phyloP scores from a whole-genome alignment of 345 rosid species.

The Boechera stricta region DNA sequence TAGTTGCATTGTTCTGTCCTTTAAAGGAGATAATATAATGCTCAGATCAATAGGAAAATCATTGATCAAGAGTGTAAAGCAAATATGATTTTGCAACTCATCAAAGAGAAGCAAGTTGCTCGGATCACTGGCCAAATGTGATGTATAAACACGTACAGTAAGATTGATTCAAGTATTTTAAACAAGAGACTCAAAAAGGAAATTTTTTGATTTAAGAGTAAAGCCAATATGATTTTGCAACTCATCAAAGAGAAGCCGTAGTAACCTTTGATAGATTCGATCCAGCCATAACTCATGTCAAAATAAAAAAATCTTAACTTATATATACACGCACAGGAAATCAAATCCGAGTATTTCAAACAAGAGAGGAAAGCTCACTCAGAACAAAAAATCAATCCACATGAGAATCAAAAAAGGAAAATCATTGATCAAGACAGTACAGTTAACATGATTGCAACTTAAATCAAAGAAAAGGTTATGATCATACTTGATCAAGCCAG shows the following conservation, averaged over 20 bases:
- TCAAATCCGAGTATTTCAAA: conserved; percentile 12
- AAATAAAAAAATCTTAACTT: not conserved
- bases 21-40: not conserved
- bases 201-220: not conserved
- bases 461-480: not conserved
- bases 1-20: not conserved
- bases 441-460: not conserved
- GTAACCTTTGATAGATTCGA: conserved; percentile 5
- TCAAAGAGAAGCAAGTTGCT: conserved; percentile 4
- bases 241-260: conserved; percentile 25
- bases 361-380: conserved; percentile 17
- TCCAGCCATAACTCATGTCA: not conserved
- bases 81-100: too few species aligned
- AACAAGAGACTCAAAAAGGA: conserved; percentile 25
- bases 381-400: not conserved
- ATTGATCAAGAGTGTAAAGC: too few species aligned
- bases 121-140: conserved; percentile 17
- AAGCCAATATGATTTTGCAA: conserved; percentile 5
- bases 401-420: conserved; percentile 10
- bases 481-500: conserved; percentile 15
- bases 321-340: not conserved
- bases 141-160: conserved; percentile 13
- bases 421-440: not conserved
- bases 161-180: conserved; percentile 6
- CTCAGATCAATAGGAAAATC: too few species aligned